Base-by-base conservation (phyloP, 2,329 filamentous ascomycete species). In the Aureobasidium sp. region DNA sequence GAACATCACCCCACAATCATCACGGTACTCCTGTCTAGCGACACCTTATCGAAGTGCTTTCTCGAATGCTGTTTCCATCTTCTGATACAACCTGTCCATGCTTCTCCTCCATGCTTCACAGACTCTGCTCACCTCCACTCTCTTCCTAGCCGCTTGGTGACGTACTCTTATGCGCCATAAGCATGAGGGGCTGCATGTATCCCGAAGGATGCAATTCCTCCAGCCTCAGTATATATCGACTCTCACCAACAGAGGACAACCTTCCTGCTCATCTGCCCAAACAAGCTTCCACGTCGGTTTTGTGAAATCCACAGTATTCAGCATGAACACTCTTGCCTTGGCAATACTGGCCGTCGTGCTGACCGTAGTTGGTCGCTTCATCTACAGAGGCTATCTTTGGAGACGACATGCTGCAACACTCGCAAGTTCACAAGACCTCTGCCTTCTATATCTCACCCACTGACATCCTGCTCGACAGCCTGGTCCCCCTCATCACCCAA, bases 401-500 rank as follows among this genome's bases (percentile, higher is more conserved):
- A 40, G 50, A 31, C 50, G 35, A 38, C 15, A 27, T 42, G 50
- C 35, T n/a, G 33, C 50, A 11, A 54, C 3, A 19, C 25, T 40
- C 3, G 50, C 17, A 17, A 42, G 50, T 40, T 3, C 13, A 27
- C 7, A 5, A 0, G 3, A 19, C n/a, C 29, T 9, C 6, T 35
- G 17, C 2, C 17, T 11, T 13, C 0, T 13, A 4, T 1, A 8
- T 6, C 21, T 1, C 9, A 2, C 17, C 9, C 1, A 23, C n/a
- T 54, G 17, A 54, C 35, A 3, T 54, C 9, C 17, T 29, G 23
- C 23, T 27, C 17, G 13, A n/a, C 37, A 73, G 71, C 75, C 75
- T 35, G 72, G 71, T 47, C 74, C 75, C 19, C 75, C 75, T 15
- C 74, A 75, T 57, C 68, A 66, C 57, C 74, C 72, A 57, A 49